Conservation (phyloP, 768 basidiomycete genomes). For the Epithele typhae region DNA sequence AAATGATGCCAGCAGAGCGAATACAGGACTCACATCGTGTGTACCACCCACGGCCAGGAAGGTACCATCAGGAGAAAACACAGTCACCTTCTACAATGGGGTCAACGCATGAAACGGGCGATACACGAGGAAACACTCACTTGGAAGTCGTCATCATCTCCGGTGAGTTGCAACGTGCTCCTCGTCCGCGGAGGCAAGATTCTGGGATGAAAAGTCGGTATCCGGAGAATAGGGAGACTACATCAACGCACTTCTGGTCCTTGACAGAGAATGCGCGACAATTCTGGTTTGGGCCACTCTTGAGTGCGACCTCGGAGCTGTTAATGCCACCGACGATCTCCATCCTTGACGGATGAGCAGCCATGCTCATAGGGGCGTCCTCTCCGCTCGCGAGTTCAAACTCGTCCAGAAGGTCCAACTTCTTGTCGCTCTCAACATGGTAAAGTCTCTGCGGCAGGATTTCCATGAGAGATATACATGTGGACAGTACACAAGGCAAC, state of each 20-base stretch:
- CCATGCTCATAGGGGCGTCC: constrained; percentile 97
- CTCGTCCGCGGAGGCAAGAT: constrained; percentile 46
- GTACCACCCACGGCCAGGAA: constrained; percentile 71
- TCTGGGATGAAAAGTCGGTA: constrained; percentile 31
- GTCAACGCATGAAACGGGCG: constrained; percentile 1
- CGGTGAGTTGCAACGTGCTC: constrained; percentile 57
- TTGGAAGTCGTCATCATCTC: constrained; percentile 75
- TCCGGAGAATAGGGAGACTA: too few relatives aligned
- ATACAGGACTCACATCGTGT: constrained; percentile 48
- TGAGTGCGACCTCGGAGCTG: constrained; percentile 57
- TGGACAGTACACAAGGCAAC: constrained; percentile 28
- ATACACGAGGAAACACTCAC: constrained; percentile 36
- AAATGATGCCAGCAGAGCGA: not conserved
- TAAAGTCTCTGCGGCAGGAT: constrained; percentile 58
- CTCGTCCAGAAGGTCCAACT: constrained; percentile 58
- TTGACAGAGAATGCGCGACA: constrained; percentile 67
- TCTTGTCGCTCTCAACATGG: constrained; percentile 47
- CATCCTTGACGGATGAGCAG: constrained; percentile 51
- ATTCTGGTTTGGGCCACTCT: constrained; percentile 75
- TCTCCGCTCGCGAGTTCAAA: constrained; percentile 74
- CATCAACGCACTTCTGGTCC: constrained; percentile 54
- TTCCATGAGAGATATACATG: too few relatives aligned
- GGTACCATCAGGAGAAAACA: constrained; percentile 64
- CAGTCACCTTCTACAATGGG: constrained; percentile 75
- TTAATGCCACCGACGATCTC: constrained; percentile 85